Evolutionary conservation across 495 filamentous ascomycete species (phyloP).

Genomic region (Amphirosellinia nigrospora): DNA sequence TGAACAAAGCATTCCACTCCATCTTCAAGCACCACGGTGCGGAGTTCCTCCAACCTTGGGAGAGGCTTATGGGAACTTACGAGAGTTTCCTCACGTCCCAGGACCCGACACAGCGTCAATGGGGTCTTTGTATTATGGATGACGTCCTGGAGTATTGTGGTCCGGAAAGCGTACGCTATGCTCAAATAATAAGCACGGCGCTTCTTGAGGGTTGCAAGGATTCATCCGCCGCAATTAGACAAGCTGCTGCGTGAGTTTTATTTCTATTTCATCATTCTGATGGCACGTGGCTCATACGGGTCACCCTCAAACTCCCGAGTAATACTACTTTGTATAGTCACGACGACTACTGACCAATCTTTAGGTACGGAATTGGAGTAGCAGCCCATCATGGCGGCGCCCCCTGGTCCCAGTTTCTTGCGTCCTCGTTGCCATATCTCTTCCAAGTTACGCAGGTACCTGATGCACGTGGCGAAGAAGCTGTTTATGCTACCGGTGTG

Average conservation of each 20-base stretch:
- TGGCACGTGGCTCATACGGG: not conserved
- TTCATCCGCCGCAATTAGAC: constrained; percentile 85
- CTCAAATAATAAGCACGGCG: constrained; percentile 82
- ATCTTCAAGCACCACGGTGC: constrained; percentile 95
- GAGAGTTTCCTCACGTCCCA: constrained; percentile 79
- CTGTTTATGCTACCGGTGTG: constrained; percentile 82
- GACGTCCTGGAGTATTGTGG: constrained; percentile 98
- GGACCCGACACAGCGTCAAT: constrained; percentile 94
- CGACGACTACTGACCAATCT: constrained; percentile 13
- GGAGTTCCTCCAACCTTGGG: constrained; percentile 85
- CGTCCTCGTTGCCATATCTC: constrained; percentile 75
- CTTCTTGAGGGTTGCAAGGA: constrained; percentile 84
- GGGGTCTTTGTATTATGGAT: constrained; percentile 98
- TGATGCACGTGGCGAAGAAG: constrained; percentile 85
- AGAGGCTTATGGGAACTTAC: constrained; percentile 82
- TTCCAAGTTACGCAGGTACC: constrained; percentile 82
- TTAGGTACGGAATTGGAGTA: constrained; percentile 86
- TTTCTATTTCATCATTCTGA: not conserved
- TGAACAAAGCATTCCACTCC: constrained; percentile 99
- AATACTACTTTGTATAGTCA: not conserved
- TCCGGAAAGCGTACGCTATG: constrained; percentile 79
- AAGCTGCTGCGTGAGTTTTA: constrained; percentile 74
- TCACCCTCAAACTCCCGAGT: not conserved
- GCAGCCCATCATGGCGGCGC: constrained; percentile 91
- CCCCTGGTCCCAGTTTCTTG: constrained; percentile 82